Conservation (phyloP, 352 stramenopile species). For the Globisporangium heterothallicum region DNA sequence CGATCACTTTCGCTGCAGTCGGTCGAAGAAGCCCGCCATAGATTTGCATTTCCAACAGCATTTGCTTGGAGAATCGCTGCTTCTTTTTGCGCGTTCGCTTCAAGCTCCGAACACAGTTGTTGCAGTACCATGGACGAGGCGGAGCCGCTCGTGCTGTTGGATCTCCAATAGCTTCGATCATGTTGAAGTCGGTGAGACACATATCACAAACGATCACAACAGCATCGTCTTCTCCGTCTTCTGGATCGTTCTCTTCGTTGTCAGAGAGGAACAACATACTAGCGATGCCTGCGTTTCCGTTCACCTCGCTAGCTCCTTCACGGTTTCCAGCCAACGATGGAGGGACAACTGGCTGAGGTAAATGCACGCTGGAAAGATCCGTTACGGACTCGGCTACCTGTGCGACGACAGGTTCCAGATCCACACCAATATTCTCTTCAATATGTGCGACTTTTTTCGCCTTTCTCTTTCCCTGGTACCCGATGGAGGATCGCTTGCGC, state of each 20-base stretch:
- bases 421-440: neutral
- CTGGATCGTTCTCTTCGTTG: conserved; percentile 31
- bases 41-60: conserved; percentile 80
- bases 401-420: neutral
- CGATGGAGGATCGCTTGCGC: conserved; percentile 19
- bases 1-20: conserved; percentile 58
- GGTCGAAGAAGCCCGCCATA: conserved; percentile 61
- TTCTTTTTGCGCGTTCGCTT: conserved; percentile 79
- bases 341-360: conserved; percentile 9
- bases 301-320: conserved; percentile 5
- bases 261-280: conserved; percentile 36
- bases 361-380: neutral
- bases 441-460: neutral
- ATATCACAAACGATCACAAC: conserved; percentile 74
- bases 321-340: neutral
- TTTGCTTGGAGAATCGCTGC: conserved; percentile 78
- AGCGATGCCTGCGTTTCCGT: conserved; percentile 19
- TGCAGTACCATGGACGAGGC: conserved; percentile 72
- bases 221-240: conserved; percentile 27
- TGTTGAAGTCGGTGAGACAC: conserved; percentile 69
- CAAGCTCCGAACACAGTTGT: conserved; percentile 48
- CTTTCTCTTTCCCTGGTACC: conserved; percentile 13
- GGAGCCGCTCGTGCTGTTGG: conserved; percentile 28
- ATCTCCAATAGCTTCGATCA: conserved; percentile 52
- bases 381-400: neutral